These are phyloP conservation scores for Daldinia eschscholtzii DNA, from an alignment of 2,329 filamentous ascomycete genomes.

Conservation along the genomic window DNA sequence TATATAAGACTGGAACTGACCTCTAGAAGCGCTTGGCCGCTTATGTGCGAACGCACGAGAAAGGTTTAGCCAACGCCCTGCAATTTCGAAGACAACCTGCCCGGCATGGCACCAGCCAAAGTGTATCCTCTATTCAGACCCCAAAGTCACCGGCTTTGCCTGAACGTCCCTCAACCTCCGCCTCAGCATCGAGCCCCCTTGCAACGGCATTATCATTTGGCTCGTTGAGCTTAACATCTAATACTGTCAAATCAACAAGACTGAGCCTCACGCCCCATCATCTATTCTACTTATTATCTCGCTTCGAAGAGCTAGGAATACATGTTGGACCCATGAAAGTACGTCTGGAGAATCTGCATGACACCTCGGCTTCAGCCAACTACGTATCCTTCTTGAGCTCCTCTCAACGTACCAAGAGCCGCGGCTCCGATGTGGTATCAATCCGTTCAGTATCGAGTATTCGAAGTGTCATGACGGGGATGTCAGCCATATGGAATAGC, in stretches of 20 bases:
- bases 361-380: slow-evolving; percentile 85
- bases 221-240: slow-evolving; percentile 85
- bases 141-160: slow-evolving; percentile 69
- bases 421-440: slow-evolving; percentile 85
- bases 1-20: slow-evolving; percentile 72
- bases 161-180: slow-evolving; percentile 73
- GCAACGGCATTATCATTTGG: slow-evolving; percentile 90
- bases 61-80: slow-evolving; percentile 93
- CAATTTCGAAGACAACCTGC: slow-evolving; percentile 82
- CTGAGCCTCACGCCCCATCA: slow-evolving; percentile 95
- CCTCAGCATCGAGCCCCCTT: slow-evolving; percentile 79
- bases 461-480: slow-evolving; percentile 95
- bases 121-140: slow-evolving; percentile 69
- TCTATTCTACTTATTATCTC: slow-evolving; percentile 94
- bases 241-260: slow-evolving; percentile 88
- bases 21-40: slow-evolving; percentile 84
- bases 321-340: slow-evolving; percentile 96
- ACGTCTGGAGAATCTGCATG: slow-evolving; percentile 92
- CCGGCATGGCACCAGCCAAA: slow-evolving; percentile 77
- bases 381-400: slow-evolving; percentile 96
- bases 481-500: slow-evolving; percentile 92
- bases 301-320: slow-evolving; percentile 93
- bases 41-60: slow-evolving; percentile 97
- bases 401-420: slow-evolving; percentile 82
- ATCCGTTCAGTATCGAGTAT: slow-evolving; percentile 97